These are phyloP conservation scores for Zymoseptoria ardabiliae DNA, from an alignment of 2,329 filamentous ascomycete species.

Conservation along the genomic window DNA sequence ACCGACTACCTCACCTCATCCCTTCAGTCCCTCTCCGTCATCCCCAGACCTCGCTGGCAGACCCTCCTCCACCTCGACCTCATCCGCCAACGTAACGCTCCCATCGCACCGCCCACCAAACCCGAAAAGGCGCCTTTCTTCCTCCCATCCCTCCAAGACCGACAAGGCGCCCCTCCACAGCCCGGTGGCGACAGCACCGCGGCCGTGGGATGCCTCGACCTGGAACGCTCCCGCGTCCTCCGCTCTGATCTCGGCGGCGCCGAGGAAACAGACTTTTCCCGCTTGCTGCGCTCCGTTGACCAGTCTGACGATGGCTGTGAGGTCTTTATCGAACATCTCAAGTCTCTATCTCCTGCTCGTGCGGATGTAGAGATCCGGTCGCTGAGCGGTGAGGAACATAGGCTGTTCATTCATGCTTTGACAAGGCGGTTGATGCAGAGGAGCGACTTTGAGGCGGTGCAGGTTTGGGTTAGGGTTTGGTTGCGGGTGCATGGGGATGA, in stretches of 20 bases:
- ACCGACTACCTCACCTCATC: slow-evolving; percentile 56
- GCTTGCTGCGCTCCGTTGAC: not conserved
- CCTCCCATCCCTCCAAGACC: slow-evolving; percentile 58
- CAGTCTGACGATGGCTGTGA: not conserved
- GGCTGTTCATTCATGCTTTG: slow-evolving; percentile 73
- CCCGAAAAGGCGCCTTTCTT: slow-evolving; percentile 97
- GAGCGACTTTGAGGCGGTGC: slow-evolving; percentile 84
- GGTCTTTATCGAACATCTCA: slow-evolving; percentile 69
- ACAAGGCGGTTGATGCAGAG: slow-evolving; percentile 61
- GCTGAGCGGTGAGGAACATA: slow-evolving; percentile 57
- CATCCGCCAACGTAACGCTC: slow-evolving; percentile 88
- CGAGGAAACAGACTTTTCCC: not conserved
- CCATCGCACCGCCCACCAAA: slow-evolving; percentile 80
- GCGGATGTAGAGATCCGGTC: slow-evolving; percentile 89
- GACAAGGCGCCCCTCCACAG: slow-evolving; percentile 18
- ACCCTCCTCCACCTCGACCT: slow-evolving; percentile 85
- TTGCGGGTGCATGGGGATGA: slow-evolving; percentile 66
- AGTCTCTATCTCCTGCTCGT: slow-evolving; percentile 71
- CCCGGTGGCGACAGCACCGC: slow-evolving; percentile 10
- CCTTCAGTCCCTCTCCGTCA: slow-evolving; percentile 80
- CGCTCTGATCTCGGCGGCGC: not conserved
- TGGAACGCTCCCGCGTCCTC: slow-evolving; percentile 28
- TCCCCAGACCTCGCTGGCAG: slow-evolving; percentile 90
- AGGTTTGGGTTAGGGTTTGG: slow-evolving; percentile 97
- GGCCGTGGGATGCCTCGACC: slow-evolving; percentile 23